Conservation (phyloP, 176 grass and related monocot species). For the Tillandsia fasciculata region DNA sequence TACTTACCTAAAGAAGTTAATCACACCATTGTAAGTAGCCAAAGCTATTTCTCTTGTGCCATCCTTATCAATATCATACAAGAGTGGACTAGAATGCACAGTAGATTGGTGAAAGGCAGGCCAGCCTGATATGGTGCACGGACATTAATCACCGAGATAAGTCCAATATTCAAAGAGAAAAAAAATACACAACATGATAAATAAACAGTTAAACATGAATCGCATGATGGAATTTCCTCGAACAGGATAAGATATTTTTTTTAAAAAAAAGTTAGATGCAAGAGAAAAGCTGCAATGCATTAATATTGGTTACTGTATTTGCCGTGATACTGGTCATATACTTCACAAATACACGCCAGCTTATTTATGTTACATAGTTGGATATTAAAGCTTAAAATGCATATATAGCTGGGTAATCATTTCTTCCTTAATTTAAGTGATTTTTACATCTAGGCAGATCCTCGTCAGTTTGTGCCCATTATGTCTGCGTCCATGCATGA, state of each 20-base stretch:
- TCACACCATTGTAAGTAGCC: slow-evolving; percentile 85
- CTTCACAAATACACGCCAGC: no score
- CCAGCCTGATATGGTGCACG: slow-evolving; percentile 41
- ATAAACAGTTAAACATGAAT: not conserved
- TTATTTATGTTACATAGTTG: not conserved
- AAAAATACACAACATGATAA: not conserved
- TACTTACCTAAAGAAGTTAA: slow-evolving; percentile 85
- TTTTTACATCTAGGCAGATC: no score
- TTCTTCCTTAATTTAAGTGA: no score
- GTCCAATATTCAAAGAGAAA: slow-evolving; percentile 7
- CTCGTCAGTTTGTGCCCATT: not conserved
- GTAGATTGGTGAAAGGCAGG: slow-evolving; percentile 95
- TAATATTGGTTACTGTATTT: no score
- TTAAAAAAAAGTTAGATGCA: no score
- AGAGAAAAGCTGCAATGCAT: no score
- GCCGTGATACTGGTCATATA: no score
- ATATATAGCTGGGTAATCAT: no score
- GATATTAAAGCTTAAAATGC: not conserved
- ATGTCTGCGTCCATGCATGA: no score
- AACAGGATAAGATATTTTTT: no score
- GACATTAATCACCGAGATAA: not conserved
- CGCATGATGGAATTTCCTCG: no score
- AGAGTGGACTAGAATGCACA: slow-evolving; percentile 77
- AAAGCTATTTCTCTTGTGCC: slow-evolving; percentile 78
- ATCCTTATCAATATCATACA: slow-evolving; percentile 92